Percentiles rank a stretch among this genome's conserved stretches.
These are phyloP conservation scores for Fusarium temperatum DNA, from an alignment of 2,329 filamentous ascomycete species.

Conservation along the genomic window DNA sequence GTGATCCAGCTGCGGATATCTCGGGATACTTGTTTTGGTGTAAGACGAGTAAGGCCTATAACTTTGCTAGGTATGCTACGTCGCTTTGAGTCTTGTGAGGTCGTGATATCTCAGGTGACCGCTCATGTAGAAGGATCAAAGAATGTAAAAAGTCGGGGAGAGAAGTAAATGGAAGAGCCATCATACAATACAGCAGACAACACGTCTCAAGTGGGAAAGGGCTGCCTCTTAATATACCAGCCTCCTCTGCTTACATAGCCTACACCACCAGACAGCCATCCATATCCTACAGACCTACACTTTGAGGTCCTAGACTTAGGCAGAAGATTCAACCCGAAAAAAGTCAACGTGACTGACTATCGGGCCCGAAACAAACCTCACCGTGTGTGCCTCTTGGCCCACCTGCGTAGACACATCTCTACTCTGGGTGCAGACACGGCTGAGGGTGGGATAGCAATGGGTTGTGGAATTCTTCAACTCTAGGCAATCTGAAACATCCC, in stretches of 20 bases:
- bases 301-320: constrained; percentile 18
- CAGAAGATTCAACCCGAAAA: constrained; percentile 19
- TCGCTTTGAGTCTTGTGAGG: constrained; percentile 7
- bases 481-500: constrained; percentile 26
- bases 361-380: constrained; percentile 15
- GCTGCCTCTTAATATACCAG: constrained; percentile 22
- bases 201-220: constrained; percentile 8
- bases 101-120: constrained; percentile 32
- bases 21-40: constrained; percentile 24
- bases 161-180: constrained; percentile 20
- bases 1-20: constrained; percentile 10
- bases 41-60: constrained; percentile 22
- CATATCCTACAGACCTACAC: background rate
- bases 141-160: constrained; percentile 2
- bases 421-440: constrained; percentile 15
- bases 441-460: constrained; percentile 34
- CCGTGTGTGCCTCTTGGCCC: constrained; percentile 31
- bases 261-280: constrained; percentile 4
- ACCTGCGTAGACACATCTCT: constrained; percentile 22
- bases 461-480: constrained; percentile 15
- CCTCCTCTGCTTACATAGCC: constrained; percentile 20
- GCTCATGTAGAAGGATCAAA: constrained; percentile 12
- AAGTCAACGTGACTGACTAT: constrained; percentile 32
- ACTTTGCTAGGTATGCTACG: background rate
- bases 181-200: constrained; percentile 8